These are phyloP conservation scores for Comarum palustre DNA, from an alignment of 306 rosid genomes.

Conservation along the genomic window DNA sequence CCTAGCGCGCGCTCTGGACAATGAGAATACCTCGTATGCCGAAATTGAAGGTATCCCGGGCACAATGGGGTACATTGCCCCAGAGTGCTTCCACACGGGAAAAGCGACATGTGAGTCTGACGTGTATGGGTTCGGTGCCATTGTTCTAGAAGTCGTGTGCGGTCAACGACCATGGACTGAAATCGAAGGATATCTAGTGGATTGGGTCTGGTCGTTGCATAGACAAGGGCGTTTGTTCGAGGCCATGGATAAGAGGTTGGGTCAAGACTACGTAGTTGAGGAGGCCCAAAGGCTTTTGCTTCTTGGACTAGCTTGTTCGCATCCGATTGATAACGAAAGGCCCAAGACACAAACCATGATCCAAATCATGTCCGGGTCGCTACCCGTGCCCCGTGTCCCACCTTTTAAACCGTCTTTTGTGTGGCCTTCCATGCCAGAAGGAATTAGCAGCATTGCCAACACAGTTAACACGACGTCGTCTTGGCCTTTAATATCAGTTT, in stretches of 20 bases:
- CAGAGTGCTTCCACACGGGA: slow-evolving; percentile 79
- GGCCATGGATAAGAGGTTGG: slow-evolving; percentile 53
- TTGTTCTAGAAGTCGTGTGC: slow-evolving; percentile 60
- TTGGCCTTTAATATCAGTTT: neutral
- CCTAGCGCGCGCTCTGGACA: slow-evolving; percentile 66
- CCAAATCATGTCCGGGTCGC: slow-evolving; percentile 61
- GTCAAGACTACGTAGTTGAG: slow-evolving; percentile 40
- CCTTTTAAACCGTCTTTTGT: slow-evolving; percentile 66
- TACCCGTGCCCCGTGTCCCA: slow-evolving; percentile 51
- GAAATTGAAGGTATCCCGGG: slow-evolving; percentile 66
- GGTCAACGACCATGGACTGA: slow-evolving; percentile 69
- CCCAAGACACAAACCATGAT: slow-evolving; percentile 54
- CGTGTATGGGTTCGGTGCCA: slow-evolving; percentile 62
- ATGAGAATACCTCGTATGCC: slow-evolving; percentile 59
- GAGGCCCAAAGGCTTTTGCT: slow-evolving; percentile 61
- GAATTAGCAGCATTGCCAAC: slow-evolving; percentile 5
- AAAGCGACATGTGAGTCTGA: slow-evolving; percentile 66
- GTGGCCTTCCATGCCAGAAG: slow-evolving; percentile 54
- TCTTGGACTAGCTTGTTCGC: slow-evolving; percentile 68
- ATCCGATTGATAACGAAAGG: slow-evolving; percentile 55
- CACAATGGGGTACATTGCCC: slow-evolving; percentile 75
- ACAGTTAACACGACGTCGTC: neutral
- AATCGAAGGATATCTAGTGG: slow-evolving; percentile 52
- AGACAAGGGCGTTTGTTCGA: slow-evolving; percentile 43
- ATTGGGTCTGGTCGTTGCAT: slow-evolving; percentile 76